Evolutionary conservation across 1,139 yeast species (phyloP).

Genomic region (Candida sojae): DNA sequence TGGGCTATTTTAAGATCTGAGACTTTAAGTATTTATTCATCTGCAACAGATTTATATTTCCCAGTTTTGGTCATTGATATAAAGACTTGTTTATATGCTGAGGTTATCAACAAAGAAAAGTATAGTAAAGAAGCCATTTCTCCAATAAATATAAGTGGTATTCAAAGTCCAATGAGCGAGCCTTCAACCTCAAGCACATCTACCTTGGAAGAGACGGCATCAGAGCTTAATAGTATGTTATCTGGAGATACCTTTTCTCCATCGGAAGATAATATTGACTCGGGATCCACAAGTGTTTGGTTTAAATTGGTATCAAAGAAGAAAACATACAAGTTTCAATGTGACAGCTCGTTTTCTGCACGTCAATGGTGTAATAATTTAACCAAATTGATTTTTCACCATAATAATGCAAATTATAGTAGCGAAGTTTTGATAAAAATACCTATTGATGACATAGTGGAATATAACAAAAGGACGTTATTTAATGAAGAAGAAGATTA

Average conservation of each 20-base stretch:
- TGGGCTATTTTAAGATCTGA: constrained; percentile 82
- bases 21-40: constrained; percentile 66
- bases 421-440: constrained; percentile 77
- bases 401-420: constrained; percentile 63
- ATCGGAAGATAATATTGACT: constrained; percentile 30
- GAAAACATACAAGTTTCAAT: constrained; percentile 63
- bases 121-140: constrained; percentile 13
- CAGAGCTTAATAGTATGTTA: constrained; percentile 23
- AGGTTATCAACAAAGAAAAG: constrained; percentile 39
- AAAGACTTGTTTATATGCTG: constrained; percentile 63
- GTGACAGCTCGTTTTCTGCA: constrained; percentile 75
- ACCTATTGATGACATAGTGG: constrained; percentile 70
- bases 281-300: constrained; percentile 43
- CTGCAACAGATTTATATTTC: constrained; percentile 78
- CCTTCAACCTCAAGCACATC: constrained; percentile 15
- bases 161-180: constrained; percentile 10
- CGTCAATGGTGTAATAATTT: constrained; percentile 77
- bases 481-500: constrained; percentile 20
- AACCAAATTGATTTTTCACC: constrained; percentile 70
- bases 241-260: constrained; percentile 22
- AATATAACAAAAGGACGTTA: constrained; percentile 43
- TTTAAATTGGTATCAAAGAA: constrained; percentile 56
- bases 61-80: constrained; percentile 78
- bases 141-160: constrained; percentile 12
- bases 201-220: constrained; percentile 15